These are phyloP conservation scores for Candolleomyces eurysporus DNA, from an alignment of 768 basidiomycete species.

Conservation along the genomic window DNA sequence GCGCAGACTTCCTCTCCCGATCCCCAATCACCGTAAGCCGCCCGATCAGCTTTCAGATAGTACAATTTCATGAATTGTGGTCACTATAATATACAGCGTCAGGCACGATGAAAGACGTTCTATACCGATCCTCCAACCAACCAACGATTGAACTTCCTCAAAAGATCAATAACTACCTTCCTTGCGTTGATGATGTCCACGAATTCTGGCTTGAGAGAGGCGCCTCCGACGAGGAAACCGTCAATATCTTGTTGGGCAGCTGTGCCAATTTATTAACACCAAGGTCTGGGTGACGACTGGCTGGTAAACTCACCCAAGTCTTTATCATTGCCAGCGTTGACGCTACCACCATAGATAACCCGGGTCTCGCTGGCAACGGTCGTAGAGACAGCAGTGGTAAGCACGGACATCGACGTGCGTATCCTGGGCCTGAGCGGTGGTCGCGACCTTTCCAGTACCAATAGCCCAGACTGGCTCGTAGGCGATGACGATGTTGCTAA, in stretches of 20 bases:
- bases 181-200: slow-evolving; percentile 84
- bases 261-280: slow-evolving; percentile 26
- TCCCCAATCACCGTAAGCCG: not conserved
- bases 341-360: slow-evolving; percentile 96
- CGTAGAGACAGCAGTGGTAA: slow-evolving; percentile 63
- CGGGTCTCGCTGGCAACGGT: slow-evolving; percentile 71
- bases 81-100: not conserved
- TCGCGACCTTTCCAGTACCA: slow-evolving; percentile 95
- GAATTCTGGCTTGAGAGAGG: slow-evolving; percentile 97
- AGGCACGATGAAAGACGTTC: not conserved
- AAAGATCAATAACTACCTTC: slow-evolving; percentile 11
- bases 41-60: not conserved
- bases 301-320: slow-evolving; percentile 68
- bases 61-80: not conserved
- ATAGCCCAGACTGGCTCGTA: slow-evolving; percentile 99
- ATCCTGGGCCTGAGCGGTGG: slow-evolving; percentile 89
- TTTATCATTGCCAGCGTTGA: slow-evolving; percentile 82
- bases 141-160: not conserved
- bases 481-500: slow-evolving; percentile 87
- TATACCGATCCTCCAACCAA: not conserved
- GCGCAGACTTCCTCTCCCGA: not conserved
- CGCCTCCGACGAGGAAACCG: slow-evolving; percentile 97
- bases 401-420: slow-evolving; percentile 81
- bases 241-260: slow-evolving; percentile 83
- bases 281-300: not conserved